Evolutionary conservation across 2,329 filamentous ascomycete genomes (phyloP), one percentile per base, ranked within the genome.

Genomic region (Aspergillus oerlinghausenensis): DNA sequence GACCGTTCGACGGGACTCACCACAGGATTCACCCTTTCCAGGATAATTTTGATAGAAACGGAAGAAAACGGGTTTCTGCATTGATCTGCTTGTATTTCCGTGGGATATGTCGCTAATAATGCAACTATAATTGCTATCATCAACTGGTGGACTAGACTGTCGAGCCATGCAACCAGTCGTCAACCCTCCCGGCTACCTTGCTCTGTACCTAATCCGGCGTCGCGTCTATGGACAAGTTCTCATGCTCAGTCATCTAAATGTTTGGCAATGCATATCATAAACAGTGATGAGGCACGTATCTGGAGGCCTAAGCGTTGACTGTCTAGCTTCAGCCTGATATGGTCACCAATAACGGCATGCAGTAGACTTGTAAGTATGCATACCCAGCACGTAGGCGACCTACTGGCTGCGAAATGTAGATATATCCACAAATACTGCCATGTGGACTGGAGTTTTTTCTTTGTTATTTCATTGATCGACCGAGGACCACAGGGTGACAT

Each of bases 21-120:
- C 45, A 25, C 23, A 49, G 2, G 11, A 35, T 35, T n/a, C 60
- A 45, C 19, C 50, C 52, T 10, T 61, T 61, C 19, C 5, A 17
- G 32, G 4, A 17, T 14, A 32, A 32, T 35, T 1, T 38, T 17
- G 5, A 17, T 1, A 38, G 14, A n/a, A 7, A 38, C 17, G 32
- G 17, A 7, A 17, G 14, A 35, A 17, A 17, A 4, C 1, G 5
- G 32, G 23, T 9, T 19, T 49, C 23, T n/a, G 8, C 17, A 3
- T 26, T 26, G 23, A 28, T 49, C 23, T 17, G 5, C 14, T 35
- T 5, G 6, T 17, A 3, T 17, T 35, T 35, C 11, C 14, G 3
- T 17, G 14, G 29, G 3, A 38, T 3, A 2, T 2, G 7, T 17
- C 6, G 14, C 32, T 17, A 7, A 7, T 38, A 7, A 38, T 17